Conservation (phyloP, 495 filamentous ascomycete genomes). For the Penicillium arizonense region DNA sequence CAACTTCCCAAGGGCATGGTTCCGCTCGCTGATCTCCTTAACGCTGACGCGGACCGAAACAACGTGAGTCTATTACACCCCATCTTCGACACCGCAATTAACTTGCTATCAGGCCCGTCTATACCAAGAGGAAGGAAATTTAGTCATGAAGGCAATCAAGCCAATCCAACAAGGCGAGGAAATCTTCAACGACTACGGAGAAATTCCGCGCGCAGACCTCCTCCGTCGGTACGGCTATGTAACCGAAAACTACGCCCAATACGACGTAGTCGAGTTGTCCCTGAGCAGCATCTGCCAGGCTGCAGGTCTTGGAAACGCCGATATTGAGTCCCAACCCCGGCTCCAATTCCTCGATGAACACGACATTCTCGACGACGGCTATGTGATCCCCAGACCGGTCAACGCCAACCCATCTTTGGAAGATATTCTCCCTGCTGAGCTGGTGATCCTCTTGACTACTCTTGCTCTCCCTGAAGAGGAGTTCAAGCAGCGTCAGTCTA, state of each 20-base stretch:
- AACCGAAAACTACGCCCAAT: constrained; percentile 68
- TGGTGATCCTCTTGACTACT: constrained; percentile 47
- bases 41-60: constrained; percentile 84
- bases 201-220: constrained; percentile 76
- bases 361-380: constrained; percentile 55
- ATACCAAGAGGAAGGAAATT: constrained; percentile 61
- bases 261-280: constrained; percentile 81
- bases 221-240: constrained; percentile 89
- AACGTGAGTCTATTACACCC: constrained; percentile 47
- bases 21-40: constrained; percentile 87
- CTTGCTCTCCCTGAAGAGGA: constrained; percentile 42
- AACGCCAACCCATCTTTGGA: constrained; percentile 29
- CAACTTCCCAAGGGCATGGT: constrained; percentile 78
- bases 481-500: constrained; percentile 34
- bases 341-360: constrained; percentile 49
- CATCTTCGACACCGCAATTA: constrained; percentile 3
- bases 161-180: constrained; percentile 70
- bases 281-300: constrained; percentile 53
- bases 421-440: constrained; percentile 45
- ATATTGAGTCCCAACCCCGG: constrained; percentile 42
- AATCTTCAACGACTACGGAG: constrained; percentile 89
- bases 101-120: constrained; percentile 53
- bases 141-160: constrained; percentile 67
- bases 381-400: constrained; percentile 44
- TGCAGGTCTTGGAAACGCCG: constrained; percentile 38